These are phyloP conservation scores for Kodamaea lidongshanica DNA, from an alignment of 805 yeast genomes.

Conservation along the genomic window DNA sequence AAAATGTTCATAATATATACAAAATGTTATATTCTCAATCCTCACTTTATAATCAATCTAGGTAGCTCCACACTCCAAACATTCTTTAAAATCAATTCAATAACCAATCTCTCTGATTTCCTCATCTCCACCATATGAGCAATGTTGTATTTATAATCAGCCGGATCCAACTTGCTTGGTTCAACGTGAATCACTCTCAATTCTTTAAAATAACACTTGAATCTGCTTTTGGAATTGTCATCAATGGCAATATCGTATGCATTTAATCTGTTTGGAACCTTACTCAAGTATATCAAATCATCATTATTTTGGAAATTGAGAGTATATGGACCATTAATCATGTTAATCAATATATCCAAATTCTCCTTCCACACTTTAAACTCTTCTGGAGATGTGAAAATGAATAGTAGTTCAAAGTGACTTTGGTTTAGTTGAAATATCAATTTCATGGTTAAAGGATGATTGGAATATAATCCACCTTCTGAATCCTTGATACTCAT, in stretches of 20 bases:
- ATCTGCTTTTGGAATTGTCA: background rate
- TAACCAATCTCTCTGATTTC: background rate
- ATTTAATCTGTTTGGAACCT: conserved; percentile 13
- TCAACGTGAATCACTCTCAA: conserved; percentile 1
- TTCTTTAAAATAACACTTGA: conserved; percentile 7
- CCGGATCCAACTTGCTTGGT: conserved; percentile 3
- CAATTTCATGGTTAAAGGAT: conserved; percentile 35
- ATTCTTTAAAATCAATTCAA: background rate
- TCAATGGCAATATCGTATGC: conserved; percentile 16
- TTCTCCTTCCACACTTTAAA: conserved; percentile 33
- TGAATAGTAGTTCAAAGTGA: conserved; percentile 41
- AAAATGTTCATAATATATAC: too few species aligned
- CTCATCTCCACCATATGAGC: too few species aligned
- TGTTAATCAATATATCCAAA: conserved; percentile 16
- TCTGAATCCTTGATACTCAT: conserved; percentile 16
- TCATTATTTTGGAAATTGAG: conserved; percentile 13
- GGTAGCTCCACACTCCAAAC: conserved; percentile 3
- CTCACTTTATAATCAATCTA: too few species aligned
- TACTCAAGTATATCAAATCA: conserved; percentile 5
- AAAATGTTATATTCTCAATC: too few species aligned
- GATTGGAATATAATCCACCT: conserved; percentile 27
- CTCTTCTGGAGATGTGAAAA: conserved; percentile 30
- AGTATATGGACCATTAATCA: conserved; percentile 22
- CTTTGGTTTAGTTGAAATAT: conserved; percentile 39
- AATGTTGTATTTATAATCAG: too few species aligned